These are phyloP conservation scores for Hymenochaete sp. DNA, from an alignment of 1,284 basidiomycete species.

Conservation along the genomic window DNA sequence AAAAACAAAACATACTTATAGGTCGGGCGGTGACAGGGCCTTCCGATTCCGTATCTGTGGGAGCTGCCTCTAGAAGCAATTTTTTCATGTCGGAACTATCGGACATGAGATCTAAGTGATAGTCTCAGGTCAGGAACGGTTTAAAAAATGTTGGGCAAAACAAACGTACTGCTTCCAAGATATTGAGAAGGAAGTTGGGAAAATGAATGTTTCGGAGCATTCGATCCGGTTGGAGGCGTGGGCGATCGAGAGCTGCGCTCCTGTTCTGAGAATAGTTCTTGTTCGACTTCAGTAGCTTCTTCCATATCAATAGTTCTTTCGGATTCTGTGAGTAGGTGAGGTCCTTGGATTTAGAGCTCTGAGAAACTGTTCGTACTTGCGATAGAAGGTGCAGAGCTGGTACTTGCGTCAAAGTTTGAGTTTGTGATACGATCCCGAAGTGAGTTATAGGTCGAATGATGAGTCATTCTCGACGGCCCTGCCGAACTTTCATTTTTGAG, in stretches of 20 bases:
- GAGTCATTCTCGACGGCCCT: slow-evolving; percentile 30
- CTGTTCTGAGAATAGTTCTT: slow-evolving; percentile 1
- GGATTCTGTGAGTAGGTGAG: not conserved
- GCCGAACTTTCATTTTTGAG: slow-evolving; percentile 10
- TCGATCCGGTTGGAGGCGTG: slow-evolving; percentile 18
- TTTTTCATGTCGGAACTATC: slow-evolving; percentile 67
- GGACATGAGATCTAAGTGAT: slow-evolving; percentile 54
- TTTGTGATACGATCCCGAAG: slow-evolving; percentile 39
- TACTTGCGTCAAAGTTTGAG: slow-evolving; percentile 29
- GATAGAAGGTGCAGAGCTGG: slow-evolving; percentile 19
- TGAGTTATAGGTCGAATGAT: slow-evolving; percentile 40
- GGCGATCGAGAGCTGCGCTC: not conserved
- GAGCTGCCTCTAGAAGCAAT: slow-evolving; percentile 49
- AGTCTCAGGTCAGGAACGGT: no score
- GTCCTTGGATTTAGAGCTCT: not conserved
- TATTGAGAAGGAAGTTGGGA: slow-evolving; percentile 30
- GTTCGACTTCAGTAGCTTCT: slow-evolving; percentile 4
- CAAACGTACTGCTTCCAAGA: slow-evolving; percentile 41
- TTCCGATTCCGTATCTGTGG: slow-evolving; percentile 25
- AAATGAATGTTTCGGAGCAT: slow-evolving; percentile 40
- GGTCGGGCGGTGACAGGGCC: no score
- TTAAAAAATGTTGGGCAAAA: slow-evolving; percentile 2
- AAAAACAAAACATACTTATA: no score
- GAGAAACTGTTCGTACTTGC: not conserved
- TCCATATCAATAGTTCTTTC: slow-evolving; percentile 11